Evolutionary conservation across 768 basidiomycete species (phyloP).

Genomic region (Tylopilus sp.): DNA sequence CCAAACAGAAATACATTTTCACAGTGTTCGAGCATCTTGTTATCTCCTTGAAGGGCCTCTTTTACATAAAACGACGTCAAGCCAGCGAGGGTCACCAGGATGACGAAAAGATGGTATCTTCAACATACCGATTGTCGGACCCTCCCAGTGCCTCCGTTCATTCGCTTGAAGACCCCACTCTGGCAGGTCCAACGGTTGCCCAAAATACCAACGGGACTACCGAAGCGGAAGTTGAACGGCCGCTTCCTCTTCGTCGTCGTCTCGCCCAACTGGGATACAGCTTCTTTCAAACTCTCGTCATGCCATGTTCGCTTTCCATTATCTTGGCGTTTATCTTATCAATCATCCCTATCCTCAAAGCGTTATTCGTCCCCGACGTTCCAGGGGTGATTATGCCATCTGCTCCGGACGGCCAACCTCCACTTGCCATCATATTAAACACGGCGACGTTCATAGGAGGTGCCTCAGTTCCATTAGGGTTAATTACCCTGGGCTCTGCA

Average conservation of each 20-base stretch:
- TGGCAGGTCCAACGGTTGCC: slow-evolving; percentile 1
- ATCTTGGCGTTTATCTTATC: slow-evolving; percentile 53
- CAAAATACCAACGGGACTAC: not conserved
- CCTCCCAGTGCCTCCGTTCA: not conserved
- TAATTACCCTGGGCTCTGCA: slow-evolving; percentile 60
- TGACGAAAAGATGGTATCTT: slow-evolving; percentile 6
- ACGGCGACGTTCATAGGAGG: slow-evolving; percentile 56
- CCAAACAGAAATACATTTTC: slow-evolving; percentile 31
- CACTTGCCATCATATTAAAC: slow-evolving; percentile 58
- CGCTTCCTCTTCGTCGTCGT: slow-evolving; percentile 2
- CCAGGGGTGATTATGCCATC: slow-evolving; percentile 40
- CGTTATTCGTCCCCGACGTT: slow-evolving; percentile 49
- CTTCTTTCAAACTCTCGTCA: slow-evolving; percentile 38
- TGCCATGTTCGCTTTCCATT: slow-evolving; percentile 52
- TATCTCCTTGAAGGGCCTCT: not conserved
- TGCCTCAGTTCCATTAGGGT: slow-evolving; percentile 60
- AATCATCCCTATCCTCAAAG: slow-evolving; percentile 54
- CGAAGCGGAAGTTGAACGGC: slow-evolving; percentile 2
- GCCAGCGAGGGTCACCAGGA: not conserved
- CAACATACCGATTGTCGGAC: not conserved
- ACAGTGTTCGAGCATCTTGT: slow-evolving; percentile 10
- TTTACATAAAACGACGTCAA: not conserved
- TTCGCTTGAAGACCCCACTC: not conserved
- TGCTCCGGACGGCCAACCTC: slow-evolving; percentile 66
- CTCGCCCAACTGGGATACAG: slow-evolving; percentile 4